A percentile compares a stretch with the other conserved stretches of the same genome.
phyloP scores from a whole-genome alignment of 192 early-diverging fungal species.

The Podila horticola region DNA sequence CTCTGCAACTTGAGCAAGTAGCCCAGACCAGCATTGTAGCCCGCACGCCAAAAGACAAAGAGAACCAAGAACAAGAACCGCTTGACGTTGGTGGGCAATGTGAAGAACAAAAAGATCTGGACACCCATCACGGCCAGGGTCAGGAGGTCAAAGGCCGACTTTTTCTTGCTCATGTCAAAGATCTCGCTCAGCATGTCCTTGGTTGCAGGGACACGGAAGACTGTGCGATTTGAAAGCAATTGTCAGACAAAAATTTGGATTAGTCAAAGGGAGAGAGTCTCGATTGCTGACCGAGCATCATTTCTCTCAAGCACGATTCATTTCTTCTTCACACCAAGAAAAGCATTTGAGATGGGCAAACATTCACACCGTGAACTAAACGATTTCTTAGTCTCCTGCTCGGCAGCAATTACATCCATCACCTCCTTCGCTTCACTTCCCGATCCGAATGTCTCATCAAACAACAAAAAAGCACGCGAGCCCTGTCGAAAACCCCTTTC shows the following conservation, averaged over 20 bases:
- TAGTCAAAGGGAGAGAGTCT: neutral
- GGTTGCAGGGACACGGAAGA: slow-evolving; percentile 80
- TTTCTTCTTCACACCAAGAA: too few species aligned
- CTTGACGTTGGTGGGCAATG: slow-evolving; percentile 62
- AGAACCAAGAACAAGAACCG: slow-evolving; percentile 74
- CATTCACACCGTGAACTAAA: too few species aligned
- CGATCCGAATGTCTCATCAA: too few species aligned
- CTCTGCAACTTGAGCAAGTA: slow-evolving; percentile 84
- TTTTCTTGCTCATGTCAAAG: slow-evolving; percentile 73
- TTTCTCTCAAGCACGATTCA: too few species aligned
- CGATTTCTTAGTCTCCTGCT: too few species aligned
- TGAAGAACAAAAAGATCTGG: slow-evolving; percentile 74
- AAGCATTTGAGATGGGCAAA: too few species aligned
- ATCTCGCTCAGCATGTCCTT: slow-evolving; percentile 80
- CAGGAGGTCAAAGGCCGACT: slow-evolving; percentile 79
- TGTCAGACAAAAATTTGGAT: neutral
- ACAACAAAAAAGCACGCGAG: too few species aligned
- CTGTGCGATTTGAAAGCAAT: slow-evolving; percentile 31
- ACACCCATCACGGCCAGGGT: slow-evolving; percentile 72
- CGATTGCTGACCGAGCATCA: too few species aligned
- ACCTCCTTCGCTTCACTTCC: too few species aligned
- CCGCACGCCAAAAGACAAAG: slow-evolving; percentile 88
- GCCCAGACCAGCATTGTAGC: slow-evolving; percentile 91
- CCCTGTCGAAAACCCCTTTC: too few species aligned
- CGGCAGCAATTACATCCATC: too few species aligned